Conservation (phyloP, 345 rosid species). For the Syzygium aromaticum region DNA sequence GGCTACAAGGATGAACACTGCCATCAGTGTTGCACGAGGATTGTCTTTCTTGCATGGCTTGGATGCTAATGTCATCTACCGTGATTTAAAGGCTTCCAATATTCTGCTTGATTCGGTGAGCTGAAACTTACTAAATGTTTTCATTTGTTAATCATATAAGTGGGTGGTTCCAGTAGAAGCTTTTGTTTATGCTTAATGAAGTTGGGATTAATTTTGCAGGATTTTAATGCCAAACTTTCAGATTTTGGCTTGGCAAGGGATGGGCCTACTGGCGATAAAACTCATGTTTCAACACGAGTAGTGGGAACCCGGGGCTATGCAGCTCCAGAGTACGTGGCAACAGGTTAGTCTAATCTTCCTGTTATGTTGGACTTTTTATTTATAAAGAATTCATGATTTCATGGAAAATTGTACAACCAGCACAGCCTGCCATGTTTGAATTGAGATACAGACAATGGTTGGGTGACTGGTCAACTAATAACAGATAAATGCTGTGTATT, state of each 20-base stretch:
- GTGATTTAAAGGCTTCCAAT: conserved; percentile 67
- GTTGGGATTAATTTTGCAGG: conserved; percentile 24
- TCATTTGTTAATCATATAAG: background rate
- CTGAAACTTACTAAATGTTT: background rate
- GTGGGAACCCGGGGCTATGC: conserved; percentile 91
- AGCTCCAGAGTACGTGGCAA: conserved; percentile 87
- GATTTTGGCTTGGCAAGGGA: conserved; percentile 96
- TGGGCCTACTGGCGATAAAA: conserved; percentile 83
- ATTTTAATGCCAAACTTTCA: conserved; percentile 69
- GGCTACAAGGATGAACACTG: conserved; percentile 41
- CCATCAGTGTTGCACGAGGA: conserved; percentile 46
- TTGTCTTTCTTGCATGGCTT: conserved; percentile 55
- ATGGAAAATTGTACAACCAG: background rate
- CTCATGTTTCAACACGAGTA: conserved; percentile 85
- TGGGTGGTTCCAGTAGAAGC: background rate
- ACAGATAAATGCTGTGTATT: background rate
- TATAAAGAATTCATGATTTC: background rate
- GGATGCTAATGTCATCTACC: conserved; percentile 55
- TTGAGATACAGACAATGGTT: background rate
- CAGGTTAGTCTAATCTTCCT: conserved; percentile 29
- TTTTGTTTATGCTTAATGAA: background rate
- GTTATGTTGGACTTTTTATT: background rate
- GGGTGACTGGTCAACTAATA: background rate
- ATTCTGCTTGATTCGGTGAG: conserved; percentile 60
- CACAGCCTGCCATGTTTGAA: background rate